Base-by-base conservation (phyloP, 257 asterid genomes). In the Solanum acaule region DNA sequence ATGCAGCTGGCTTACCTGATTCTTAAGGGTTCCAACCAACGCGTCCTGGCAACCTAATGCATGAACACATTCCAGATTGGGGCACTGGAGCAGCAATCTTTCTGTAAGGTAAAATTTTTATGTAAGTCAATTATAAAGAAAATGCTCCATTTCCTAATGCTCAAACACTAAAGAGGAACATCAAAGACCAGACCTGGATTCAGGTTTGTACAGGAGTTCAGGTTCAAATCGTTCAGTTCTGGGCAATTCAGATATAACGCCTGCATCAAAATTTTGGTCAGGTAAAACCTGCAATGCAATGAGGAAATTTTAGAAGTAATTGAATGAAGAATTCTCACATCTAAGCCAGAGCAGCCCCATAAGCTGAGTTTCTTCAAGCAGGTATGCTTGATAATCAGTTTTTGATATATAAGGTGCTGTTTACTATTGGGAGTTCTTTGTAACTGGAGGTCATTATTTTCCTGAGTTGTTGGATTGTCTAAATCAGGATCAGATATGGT, bases 281-380 rank as follows among this genome's bases (percentile, higher is more conserved):
- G 78, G 83, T 79, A 15, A 23, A 65, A 29, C 35, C 44, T 63
- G 33, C 34, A 25, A 79, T 11, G 6, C 68, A 46, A 18, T 52
- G 18, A 27, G 85, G 42, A 46, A 68, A 86, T 4, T 56, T 86
- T 37, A 68, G 35, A 61, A 42, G n/a, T 1, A 38, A 86, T 1
- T 56, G 87, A 82, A 25, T 40, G 67, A 83, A 89, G 91, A 88
- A 91, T 88, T 67, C 98, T 94, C 92, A 97, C 99, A 92, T 97
- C 98, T 91, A 97, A 93, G 84, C 96, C 99, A 31, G 98, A 96
- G 88, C 99, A 96, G 67, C 99, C 99, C 99, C 99, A 97, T 86
- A 97, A 92, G 95, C 99, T 97, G 82, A 97, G 91, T 91, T 94
- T 95, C 94, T 93, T 95, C 94, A 97, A 88, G 84, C 93, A 93